These are phyloP conservation scores for Sanguinoderma infundibulare DNA, from an alignment of 1,284 basidiomycete species.

Conservation along the genomic window DNA sequence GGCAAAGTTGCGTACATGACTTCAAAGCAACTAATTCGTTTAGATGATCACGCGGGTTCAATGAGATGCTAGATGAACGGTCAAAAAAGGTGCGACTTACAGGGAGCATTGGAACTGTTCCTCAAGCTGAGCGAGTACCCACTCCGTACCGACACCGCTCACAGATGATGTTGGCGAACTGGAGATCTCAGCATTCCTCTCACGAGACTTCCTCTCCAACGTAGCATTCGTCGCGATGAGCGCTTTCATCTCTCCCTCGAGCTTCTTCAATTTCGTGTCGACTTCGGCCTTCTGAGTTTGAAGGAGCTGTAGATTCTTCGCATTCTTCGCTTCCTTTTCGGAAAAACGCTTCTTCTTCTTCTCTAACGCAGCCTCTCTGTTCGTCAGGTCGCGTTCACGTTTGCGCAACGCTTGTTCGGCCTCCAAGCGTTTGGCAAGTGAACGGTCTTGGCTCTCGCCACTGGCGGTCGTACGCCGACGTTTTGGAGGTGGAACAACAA, in stretches of 20 bases:
- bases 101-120: slow-evolving; percentile 59
- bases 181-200: background rate
- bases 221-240: background rate
- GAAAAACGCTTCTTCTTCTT: background rate
- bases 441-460: background rate
- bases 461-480: background rate
- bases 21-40: slow-evolving; percentile 43
- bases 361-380: slow-evolving; percentile 11
- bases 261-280: background rate
- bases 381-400: slow-evolving; percentile 1
- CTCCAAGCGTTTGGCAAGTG: slow-evolving; percentile 4
- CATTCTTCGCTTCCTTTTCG: slow-evolving; percentile 4
- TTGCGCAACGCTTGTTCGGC: slow-evolving; percentile 2
- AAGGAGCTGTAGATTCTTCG: slow-evolving; percentile 5
- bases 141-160: slow-evolving; percentile 29
- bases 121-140: slow-evolving; percentile 48
- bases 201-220: background rate
- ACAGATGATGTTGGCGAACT: background rate
- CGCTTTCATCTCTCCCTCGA: slow-evolving; percentile 1
- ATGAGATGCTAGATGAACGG: slow-evolving; percentile 3
- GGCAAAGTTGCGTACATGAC: slow-evolving; percentile 38
- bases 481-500: background rate
- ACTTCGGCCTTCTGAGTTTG: slow-evolving; percentile 1
- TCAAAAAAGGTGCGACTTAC: slow-evolving; percentile 37
- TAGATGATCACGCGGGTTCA: background rate